Percentiles rank a stretch among this genome's conserved stretches.
These are phyloP conservation scores for Agaricus sinodeliciosus DNA, from an alignment of 768 basidiomycete genomes.

Conservation along the genomic window DNA sequence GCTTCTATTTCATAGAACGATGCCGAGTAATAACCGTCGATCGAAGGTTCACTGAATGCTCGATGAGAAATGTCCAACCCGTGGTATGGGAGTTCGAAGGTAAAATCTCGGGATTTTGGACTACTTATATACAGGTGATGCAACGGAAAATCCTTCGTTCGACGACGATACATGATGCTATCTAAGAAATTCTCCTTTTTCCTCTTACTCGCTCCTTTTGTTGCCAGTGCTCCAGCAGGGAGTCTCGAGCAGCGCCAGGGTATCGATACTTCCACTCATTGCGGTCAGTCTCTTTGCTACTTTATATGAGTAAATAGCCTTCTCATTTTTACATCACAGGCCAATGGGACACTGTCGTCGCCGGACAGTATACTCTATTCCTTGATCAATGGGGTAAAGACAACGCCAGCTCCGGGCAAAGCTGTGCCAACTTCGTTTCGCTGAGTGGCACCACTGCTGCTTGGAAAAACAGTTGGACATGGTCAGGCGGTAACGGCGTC, in stretches of 20 bases:
- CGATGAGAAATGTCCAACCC: background rate
- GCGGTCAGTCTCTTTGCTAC: slow-evolving; percentile 20
- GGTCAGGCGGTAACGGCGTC: slow-evolving; percentile 44
- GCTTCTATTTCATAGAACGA: no score
- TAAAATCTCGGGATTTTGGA: slow-evolving; percentile 4
- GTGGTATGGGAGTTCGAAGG: slow-evolving; percentile 1
- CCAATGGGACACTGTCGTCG: slow-evolving; percentile 44
- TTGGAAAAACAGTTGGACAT: slow-evolving; percentile 50
- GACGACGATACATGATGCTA: slow-evolving; percentile 11
- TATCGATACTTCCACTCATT: slow-evolving; percentile 32
- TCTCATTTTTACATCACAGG: slow-evolving; percentile 20
- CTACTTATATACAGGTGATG: background rate
- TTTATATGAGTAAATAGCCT: background rate
- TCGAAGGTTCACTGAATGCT: background rate
- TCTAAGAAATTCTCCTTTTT: slow-evolving; percentile 22
- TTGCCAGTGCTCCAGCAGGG: slow-evolving; percentile 23
- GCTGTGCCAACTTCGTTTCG: slow-evolving; percentile 42
- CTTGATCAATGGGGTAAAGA: slow-evolving; percentile 41
- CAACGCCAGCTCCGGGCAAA: slow-evolving; percentile 39
- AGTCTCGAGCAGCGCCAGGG: slow-evolving; percentile 22
- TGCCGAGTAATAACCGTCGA: background rate
- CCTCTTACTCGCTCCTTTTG: slow-evolving; percentile 23
- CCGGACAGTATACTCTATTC: slow-evolving; percentile 40
- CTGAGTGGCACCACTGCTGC: slow-evolving; percentile 33
- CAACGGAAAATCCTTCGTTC: background rate